These are phyloP conservation scores for Penicillium freii DNA, from an alignment of 2,329 filamentous ascomycete species.

Conservation along the genomic window DNA sequence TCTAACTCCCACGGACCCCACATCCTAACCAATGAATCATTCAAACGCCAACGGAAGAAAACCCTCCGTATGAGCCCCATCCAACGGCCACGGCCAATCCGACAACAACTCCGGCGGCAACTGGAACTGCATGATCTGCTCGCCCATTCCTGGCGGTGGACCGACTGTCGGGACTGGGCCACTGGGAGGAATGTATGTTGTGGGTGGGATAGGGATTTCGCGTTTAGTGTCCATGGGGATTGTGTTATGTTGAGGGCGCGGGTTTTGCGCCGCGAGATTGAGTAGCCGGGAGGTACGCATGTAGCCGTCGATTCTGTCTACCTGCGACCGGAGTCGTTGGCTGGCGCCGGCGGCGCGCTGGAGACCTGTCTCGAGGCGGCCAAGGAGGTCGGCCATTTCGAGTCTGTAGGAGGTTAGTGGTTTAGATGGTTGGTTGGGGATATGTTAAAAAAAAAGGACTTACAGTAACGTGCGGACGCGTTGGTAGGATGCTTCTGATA, in stretches of 20 bases:
- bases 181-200: slow-evolving; percentile 10
- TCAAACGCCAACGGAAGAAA: slow-evolving; percentile 28
- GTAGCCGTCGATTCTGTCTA: slow-evolving; percentile 47
- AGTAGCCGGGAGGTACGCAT: slow-evolving; percentile 33
- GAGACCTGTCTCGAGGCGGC: slow-evolving; percentile 45
- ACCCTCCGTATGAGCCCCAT: slow-evolving; percentile 23
- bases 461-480: slow-evolving; percentile 44
- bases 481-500: slow-evolving; percentile 45
- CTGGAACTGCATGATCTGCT: slow-evolving; percentile 38
- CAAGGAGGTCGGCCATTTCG: slow-evolving; percentile 48
- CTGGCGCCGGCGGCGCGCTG: slow-evolving; percentile 42
- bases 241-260: slow-evolving; percentile 10
- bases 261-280: slow-evolving; percentile 10
- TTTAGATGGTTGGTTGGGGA: neutral
- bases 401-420: slow-evolving; percentile 20
- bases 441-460: slow-evolving; percentile 6
- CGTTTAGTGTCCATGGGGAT: slow-evolving; percentile 6
- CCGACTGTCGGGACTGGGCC: slow-evolving; percentile 2
- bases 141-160: slow-evolving; percentile 11
- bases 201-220: slow-evolving; percentile 8
- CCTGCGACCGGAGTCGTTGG: slow-evolving; percentile 41
- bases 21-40: neutral
- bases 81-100: slow-evolving; percentile 43
- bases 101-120: slow-evolving; percentile 42
- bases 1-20: neutral